These are phyloP conservation scores for Platanthera guangdongensis DNA, from an alignment of 106 monocot species.

Conservation along the genomic window DNA sequence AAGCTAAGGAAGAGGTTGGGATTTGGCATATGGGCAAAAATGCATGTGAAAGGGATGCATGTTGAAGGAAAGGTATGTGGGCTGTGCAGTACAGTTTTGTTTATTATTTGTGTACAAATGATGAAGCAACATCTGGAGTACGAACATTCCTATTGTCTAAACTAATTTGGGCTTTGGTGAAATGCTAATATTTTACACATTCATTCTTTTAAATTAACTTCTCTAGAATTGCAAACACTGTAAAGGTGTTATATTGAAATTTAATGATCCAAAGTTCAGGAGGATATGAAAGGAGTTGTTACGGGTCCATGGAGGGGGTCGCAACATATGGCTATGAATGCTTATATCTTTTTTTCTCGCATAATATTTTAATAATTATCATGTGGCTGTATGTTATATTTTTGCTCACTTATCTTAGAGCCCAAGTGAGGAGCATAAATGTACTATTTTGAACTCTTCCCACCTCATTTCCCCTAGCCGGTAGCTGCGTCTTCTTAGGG, in stretches of 20 bases:
- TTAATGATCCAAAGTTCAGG: not conserved
- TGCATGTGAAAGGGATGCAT: conserved; percentile 95
- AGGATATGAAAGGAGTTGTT: not conserved
- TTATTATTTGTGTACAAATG: not conserved
- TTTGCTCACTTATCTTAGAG: no score
- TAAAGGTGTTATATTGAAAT: not conserved
- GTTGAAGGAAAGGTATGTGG: conserved; percentile 80
- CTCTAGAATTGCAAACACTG: not conserved
- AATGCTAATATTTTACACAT: not conserved
- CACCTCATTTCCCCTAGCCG: no score
- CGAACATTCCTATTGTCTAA: not conserved
- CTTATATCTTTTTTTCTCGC: no score
- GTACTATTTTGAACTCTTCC: no score
- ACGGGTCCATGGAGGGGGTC: no score
- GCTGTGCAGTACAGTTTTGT: not conserved
- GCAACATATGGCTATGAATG: no score
- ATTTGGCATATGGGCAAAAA: conserved; percentile 74
- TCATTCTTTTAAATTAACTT: not conserved
- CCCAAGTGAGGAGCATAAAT: no score
- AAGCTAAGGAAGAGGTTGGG: conserved; percentile 67
- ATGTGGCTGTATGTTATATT: no score
- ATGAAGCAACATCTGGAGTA: not conserved
- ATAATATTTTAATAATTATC: no score
- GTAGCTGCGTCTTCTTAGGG: no score
- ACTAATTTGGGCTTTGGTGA: not conserved